phyloP scores from a whole-genome alignment of 2,329 filamentous ascomycete genomes.

The Arachnopeziza araneosa region DNA sequence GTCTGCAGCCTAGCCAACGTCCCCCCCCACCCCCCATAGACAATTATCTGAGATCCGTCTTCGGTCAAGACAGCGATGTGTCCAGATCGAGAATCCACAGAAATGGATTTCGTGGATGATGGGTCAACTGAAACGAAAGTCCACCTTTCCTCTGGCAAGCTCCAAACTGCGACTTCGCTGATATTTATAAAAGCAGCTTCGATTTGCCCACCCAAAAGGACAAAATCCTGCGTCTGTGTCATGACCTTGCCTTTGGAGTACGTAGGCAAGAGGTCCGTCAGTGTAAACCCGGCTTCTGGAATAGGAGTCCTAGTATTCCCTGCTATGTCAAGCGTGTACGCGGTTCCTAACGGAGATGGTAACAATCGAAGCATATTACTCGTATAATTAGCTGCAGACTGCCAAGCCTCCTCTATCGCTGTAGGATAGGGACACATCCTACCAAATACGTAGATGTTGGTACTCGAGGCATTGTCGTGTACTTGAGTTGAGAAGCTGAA shows the following conservation, averaged over 20 bases:
- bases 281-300: conserved; percentile 79
- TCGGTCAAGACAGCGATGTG: conserved; percentile 78
- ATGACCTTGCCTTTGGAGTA: conserved; percentile 61
- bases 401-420: conserved; percentile 48
- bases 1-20: conserved; percentile 66
- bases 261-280: conserved; percentile 68
- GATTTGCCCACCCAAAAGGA: conserved; percentile 86
- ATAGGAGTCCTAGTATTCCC: conserved; percentile 54
- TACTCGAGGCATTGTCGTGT: conserved; percentile 23
- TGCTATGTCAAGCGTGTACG: conserved; percentile 42
- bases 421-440: conserved; percentile 74
- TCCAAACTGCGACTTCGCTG: conserved; percentile 84
- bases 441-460: conserved; percentile 54
- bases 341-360: conserved; percentile 30
- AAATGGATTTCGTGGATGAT: conserved; percentile 26
- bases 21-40: conserved; percentile 93
- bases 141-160: conserved; percentile 81
- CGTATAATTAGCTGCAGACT: conserved; percentile 68
- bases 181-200: conserved; percentile 84
- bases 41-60: conserved; percentile 70
- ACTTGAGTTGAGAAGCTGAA: conserved; percentile 29
- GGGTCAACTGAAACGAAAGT: conserved; percentile 65
- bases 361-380: conserved; percentile 69
- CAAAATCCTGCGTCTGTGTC: conserved; percentile 70
- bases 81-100: conserved; percentile 70